Conservation (phyloP, 345 rosid species). For the Ceriops zippeliana region DNA sequence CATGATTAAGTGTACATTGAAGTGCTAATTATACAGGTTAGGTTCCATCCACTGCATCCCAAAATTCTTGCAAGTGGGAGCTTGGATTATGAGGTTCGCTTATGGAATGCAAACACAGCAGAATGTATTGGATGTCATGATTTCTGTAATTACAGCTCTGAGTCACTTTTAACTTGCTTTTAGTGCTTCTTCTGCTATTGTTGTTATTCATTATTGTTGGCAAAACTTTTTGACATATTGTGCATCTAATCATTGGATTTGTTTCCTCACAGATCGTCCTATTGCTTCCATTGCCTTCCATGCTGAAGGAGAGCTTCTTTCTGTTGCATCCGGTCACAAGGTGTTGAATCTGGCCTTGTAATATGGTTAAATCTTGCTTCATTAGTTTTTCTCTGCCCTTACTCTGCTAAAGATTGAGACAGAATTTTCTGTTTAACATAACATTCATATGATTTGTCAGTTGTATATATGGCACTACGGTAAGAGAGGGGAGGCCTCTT, state of each 20-base stretch:
- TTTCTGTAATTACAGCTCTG: constrained; percentile 43
- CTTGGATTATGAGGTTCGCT: constrained; percentile 73
- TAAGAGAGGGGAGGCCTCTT: constrained; percentile 57
- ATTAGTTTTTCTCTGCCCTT: not conserved
- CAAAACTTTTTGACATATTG: not conserved
- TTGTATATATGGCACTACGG: constrained; percentile 69
- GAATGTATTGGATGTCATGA: constrained; percentile 66
- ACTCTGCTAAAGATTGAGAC: not conserved
- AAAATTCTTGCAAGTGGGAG: constrained; percentile 74
- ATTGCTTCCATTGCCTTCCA: constrained; percentile 84
- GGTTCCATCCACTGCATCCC: constrained; percentile 63
- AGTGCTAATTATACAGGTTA: constrained; percentile 44
- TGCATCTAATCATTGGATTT: constrained; percentile 6
- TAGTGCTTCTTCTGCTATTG: not conserved
- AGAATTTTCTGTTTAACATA: not conserved
- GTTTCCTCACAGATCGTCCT: constrained; percentile 52
- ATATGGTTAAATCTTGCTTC: not conserved
- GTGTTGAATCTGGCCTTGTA: constrained; percentile 27
- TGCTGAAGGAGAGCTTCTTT: constrained; percentile 69
- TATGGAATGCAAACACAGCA: constrained; percentile 71
- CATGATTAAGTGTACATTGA: not conserved
- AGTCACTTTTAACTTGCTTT: constrained; percentile 8
- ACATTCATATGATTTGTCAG: constrained; percentile 26
- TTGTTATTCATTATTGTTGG: not conserved
- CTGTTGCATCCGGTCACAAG: constrained; percentile 82